Base-by-base conservation (phyloP, 2,329 filamentous ascomycete species). In the Cyphellophora europaea region DNA sequence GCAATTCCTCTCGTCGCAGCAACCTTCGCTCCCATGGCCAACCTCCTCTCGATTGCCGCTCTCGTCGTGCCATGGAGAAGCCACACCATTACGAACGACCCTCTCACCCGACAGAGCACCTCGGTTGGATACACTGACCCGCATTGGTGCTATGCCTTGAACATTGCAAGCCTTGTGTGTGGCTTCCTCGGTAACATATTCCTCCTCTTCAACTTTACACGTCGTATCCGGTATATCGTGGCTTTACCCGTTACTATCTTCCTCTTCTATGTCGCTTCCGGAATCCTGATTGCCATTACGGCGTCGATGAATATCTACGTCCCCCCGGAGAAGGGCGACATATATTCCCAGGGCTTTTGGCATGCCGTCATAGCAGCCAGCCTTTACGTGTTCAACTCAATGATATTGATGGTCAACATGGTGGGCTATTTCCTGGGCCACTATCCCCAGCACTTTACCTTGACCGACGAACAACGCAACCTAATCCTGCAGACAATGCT, bases 401-500 rank as follows among this genome's bases (percentile, higher is more conserved):
- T 80, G 30, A 69, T 93, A 23, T 77, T 94, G 57, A 72, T 81
- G 45, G 58, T 85, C 36, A 94, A 89, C 14, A 85, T 89, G 61
- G 69, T 79, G 37, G 86, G 86, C 6, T 88, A 87, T 30, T 72
- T 75, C 38, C 61, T 79, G 0, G 77, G 78, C 0, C 81, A 84
- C 47, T 94, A 93, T 49, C 71, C 71, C 5, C 80, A 84, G 47
- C 79, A 86, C 50, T 94, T 94, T 47, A 65, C 71, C 3, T 67
- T 94, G 15, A 88, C 82, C 0, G 74, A 79, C 35, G 81, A 80
- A 41, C 88, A 95, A 56, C 74, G 88, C 6, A 94, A 85, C 0
- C 64, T 95, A 14, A 94, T 95, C 67, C 61, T 94, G 17, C 88
- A 95, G 58, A 93, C 86, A 2, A 93, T 93, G 58, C 65, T 82